Evolutionary conservation across 768 basidiomycete species (phyloP), one percentile per base, ranked within the genome.

Genomic region (Tephrocybe rancida): DNA sequence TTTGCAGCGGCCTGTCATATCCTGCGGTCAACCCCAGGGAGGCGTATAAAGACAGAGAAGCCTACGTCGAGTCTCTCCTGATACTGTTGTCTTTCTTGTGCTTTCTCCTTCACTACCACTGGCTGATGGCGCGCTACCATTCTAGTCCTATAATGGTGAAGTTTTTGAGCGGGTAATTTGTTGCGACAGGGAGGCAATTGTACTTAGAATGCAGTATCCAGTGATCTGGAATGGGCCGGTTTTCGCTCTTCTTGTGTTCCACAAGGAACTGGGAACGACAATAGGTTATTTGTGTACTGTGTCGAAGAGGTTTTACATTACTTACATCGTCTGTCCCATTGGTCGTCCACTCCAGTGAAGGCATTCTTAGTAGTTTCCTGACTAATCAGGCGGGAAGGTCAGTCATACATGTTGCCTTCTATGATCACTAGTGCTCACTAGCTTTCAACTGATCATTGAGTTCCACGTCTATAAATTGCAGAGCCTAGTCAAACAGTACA

Each of bases 191-290:
- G 14, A 29, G 22, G 16, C 29, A 3, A 16, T 13, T 63, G 41
- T 64, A 88, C 90, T 81, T 85, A 16, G 87, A 88, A 42, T 92
- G 75, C 42, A 85, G 64, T 10, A 76, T 69, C 90, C 92, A 95
- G 34, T 68, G 64, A 19, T 71, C 73, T 8, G 82, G 81, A 37
- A 82, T 75, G 6, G 71, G 71, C 71, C 79, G 57, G 68, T 85
- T 65, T 66, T 80, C 76, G 14, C 58, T 68, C 48, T 83, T 85
- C 55, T 83, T 86, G 21, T 96, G 70, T 67, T 96, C 92, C 9
- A 96, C 75, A 9, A 97, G 73, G 66, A 82, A 95, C 87, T 97
- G 59, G 6, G 30, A 22, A 56, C 29, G 22, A 2, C 29, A 24
- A 26, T 30, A 51, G 18, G 3, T 24, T 8, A 41, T 21, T n/a